Base-by-base conservation (phyloP, 371 early-diverging fungal species). In the Actinomortierella wolfii region DNA sequence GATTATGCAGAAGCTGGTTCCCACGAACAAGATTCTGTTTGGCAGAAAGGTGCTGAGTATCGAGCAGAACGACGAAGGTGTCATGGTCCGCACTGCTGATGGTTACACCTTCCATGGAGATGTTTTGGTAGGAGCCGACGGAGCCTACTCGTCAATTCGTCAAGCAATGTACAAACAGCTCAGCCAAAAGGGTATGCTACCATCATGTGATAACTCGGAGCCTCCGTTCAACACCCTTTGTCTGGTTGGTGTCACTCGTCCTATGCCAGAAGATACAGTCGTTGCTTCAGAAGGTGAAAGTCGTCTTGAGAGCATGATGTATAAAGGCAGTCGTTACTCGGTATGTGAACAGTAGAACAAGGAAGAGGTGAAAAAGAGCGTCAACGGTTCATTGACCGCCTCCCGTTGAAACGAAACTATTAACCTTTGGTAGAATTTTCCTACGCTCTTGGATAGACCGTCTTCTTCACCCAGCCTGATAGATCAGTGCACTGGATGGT, bases 121-220 rank as follows among this genome's bases (percentile, higher is more conserved):
- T 15, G 20, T 53, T 53, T 17, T 53, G 34, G 53, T 53, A 7
- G 53, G 53, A 18, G 53, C 53, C 40, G 53, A 53, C 6, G 34
- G 53, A 18, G 53, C 41, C 41, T 53, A 40, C 41, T 40, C 53
- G 42, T 41, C 53, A n/a, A 57, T 69, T 9, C 64, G 69, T 1
- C 64, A 69, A 41, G 56, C 29, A 18, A 42, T 69, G n/a, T 69
- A 69, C 54, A 42, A 48, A 39, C 54, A 53, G 1, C 28, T 69
- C 9, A 3, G 28, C 4, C 29, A 23, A 5, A 41, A 52, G 15
- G 45, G 18, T 1, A 13, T 25, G 2, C 15, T 69, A 24, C 64
- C 69, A 1, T 29, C 45, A 8, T 51, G 52, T 13, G 69, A 69
- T 49, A 48, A 48, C 3, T 53, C 34, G 0, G 21, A 44, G 0